Base-by-base conservation (phyloP, 805 yeast genomes). In the Ogataea methylovora region DNA sequence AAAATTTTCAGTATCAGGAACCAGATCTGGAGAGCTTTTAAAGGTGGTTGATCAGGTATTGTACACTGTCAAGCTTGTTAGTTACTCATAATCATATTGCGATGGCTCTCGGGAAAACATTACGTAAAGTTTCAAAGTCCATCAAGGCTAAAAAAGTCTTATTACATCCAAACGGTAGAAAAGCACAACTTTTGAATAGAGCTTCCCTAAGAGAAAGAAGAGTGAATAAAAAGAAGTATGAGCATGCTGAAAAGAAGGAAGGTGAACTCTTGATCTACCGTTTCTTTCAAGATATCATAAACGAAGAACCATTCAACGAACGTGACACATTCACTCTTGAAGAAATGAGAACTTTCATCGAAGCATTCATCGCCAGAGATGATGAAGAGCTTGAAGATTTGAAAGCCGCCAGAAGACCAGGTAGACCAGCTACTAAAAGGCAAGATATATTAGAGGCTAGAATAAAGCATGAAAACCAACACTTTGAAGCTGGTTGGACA, bases 161-260 rank as follows among this genome's bases (percentile, higher is more conserved):
- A 25, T 62, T 83, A 45, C 97, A 90, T 54, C 92, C 94, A 16
- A 81, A 79, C 50, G 95, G 97, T 8, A 72, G 96, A 35, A 90
- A 87, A 57, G 82, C 86, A 56, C 81, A 81, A 57, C 85, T 82
- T 53, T 62, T 90, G 33, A 79, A 79, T 36, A 67, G 92, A 42
- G 97, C 97, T n/a, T 76, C 94, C 2, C 60, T 86, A 29, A 73
- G 98, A 56, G 94, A 88, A 42, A 69, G 67, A 32, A 84, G 83
- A 54, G 59, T 90, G 33, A 71, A 67, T 24, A 65, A 66, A 33
- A 75, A 71, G 52, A 84, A 82, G 51, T 56, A 67, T 16, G 67
- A 66, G 33, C 75, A 73, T 45, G 56, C 69, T 22, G 80, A 77
- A 38, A 73, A 74, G 43, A 77, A 73, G 49, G 71, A 73, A 32